Base-by-base conservation (phyloP, 441 rosid genomes). In the Pelargonium citronellum region DNA sequence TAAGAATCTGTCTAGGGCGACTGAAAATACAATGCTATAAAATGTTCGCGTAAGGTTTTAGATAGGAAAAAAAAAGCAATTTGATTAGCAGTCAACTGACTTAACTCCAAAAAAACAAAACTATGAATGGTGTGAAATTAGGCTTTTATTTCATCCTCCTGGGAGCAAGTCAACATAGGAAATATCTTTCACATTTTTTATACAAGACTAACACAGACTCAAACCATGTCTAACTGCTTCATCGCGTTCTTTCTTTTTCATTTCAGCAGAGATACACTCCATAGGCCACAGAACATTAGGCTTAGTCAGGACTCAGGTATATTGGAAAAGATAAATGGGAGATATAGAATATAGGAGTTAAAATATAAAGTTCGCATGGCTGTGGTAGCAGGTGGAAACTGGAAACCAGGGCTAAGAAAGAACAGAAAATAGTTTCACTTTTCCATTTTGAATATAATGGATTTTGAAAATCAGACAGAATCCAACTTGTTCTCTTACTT, bases 181-280 rank as follows among this genome's bases (percentile, higher is more conserved):
- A 53, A 53, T 1, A 15, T 53, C 16, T 13, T 51, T 51, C 16
- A n/a, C 16, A 15, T 22, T n/a, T 53, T 53, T 13, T 13, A 13
- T 15, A 13, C 15, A 53, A 13, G 7, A 15, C 39, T n/a, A 34
- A 4, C 5, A 4, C 58, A 15, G 4, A 13, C 17, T 15, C 16
- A 53, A 0, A 13, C 58, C 5, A 53, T 15, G 7, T 53, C 58
- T 17, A 53, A 16, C 7, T 53, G 58, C 58, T 15, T 53, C 58
- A 53, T 53, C 58, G n/a, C 13, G 5, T 5, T 53, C 17, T 13
- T 3, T 53, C 20, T 4, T 13, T 12, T n/a, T 53, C 58, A 13
- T n/a, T 53, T 6, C 58, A 53, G 20, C 58, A 53, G 16, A 53
- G 58, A 53, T 53, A 53, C 58, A 53, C 58, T 53, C 16, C 58